Base-by-base conservation (phyloP, 805 yeast genomes). In the Myxozyma melibiosi region DNA sequence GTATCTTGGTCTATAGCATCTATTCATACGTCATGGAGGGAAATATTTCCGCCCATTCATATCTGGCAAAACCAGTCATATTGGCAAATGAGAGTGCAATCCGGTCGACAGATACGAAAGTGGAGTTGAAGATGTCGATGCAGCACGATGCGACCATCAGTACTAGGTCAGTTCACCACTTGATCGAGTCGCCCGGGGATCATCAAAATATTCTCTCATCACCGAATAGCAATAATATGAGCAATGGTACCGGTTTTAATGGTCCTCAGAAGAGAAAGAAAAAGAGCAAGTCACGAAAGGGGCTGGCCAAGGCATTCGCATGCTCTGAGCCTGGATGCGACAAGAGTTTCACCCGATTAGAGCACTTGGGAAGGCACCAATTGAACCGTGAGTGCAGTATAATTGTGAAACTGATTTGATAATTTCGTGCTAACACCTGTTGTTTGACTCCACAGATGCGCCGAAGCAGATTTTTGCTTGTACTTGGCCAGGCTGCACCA, bases 391-490 rank as follows among this genome's bases (percentile, higher is more conserved):
- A 34, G 66, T 41, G 11, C 14, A 13, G 16, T 33, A 4, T n/a
- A 18, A 4, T 6, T 22, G 31, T 40, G 11, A 16, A 14, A 13
- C 14, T 35, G n/a, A 14, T 22, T 14, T 40, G 4, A 3, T 9
- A 18, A 39, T 18, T 25, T 6, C 33, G 33, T 35, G 31, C 34
- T 24, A 13, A 16, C 30, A 35, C n/a, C n/a, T n/a, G n/a, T n/a
- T n/a, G n/a, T n/a, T n/a, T n/a, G n/a, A 22, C 18, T 20, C 31
- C n/a, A n/a, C 30, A 64, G 62, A 67, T 39, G 55, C 62, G 4
- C 75, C 76, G 14, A 70, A 73, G 55, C 65, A 69, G 42, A 72
- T 71, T n/a, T 71, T 59, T 47, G 52, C 53, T 22, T 72, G 75
- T 47, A 52, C 65, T 13, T 72, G 71, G 70, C 67, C 67, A 3